These are phyloP conservation scores for Colletotrichum chrysophilum DNA, from an alignment of 2,329 filamentous ascomycete species.

Conservation along the genomic window DNA sequence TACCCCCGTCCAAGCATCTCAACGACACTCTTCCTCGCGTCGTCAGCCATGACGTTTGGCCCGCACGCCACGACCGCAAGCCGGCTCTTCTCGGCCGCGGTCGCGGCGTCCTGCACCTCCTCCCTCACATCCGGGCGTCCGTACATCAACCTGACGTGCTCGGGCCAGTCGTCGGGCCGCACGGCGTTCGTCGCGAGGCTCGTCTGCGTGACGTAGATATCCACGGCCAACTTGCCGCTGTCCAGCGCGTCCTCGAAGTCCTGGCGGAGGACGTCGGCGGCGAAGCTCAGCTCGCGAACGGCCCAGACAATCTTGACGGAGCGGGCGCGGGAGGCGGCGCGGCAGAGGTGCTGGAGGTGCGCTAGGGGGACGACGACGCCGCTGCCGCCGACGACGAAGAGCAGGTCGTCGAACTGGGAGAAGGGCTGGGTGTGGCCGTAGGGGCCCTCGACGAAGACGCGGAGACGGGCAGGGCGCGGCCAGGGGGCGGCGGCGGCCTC, in stretches of 20 bases:
- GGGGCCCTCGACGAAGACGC: constrained; percentile 48
- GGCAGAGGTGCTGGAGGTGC: constrained; percentile 36
- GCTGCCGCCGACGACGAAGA: constrained; percentile 51
- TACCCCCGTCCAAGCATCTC: constrained; percentile 30
- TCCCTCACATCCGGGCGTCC: constrained; percentile 37
- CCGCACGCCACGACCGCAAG: constrained; percentile 50
- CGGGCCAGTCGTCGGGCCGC: constrained; percentile 14
- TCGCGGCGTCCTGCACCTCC: constrained; percentile 34
- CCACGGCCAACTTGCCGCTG: constrained; percentile 34
- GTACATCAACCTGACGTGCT: constrained; percentile 23
- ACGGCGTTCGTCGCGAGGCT: not conserved
- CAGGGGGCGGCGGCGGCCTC: constrained; percentile 30
- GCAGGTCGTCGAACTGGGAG: constrained; percentile 39
- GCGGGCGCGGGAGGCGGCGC: constrained; percentile 14
- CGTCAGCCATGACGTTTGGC: constrained; percentile 49
- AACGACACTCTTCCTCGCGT: constrained; percentile 41
- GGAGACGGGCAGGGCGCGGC: constrained; percentile 30
- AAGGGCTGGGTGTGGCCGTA: constrained; percentile 47
- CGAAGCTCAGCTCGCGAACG: constrained; percentile 44
- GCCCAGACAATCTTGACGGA: constrained; percentile 47
- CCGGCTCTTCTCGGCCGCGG: constrained; percentile 25
- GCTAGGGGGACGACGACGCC: constrained; percentile 48
- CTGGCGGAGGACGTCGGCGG: constrained; percentile 34
- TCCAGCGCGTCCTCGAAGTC: constrained; percentile 36
- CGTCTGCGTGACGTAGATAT: constrained; percentile 39